Base-by-base conservation (phyloP, 2,329 filamentous ascomycete genomes). In the Aureobasidium zeae region DNA sequence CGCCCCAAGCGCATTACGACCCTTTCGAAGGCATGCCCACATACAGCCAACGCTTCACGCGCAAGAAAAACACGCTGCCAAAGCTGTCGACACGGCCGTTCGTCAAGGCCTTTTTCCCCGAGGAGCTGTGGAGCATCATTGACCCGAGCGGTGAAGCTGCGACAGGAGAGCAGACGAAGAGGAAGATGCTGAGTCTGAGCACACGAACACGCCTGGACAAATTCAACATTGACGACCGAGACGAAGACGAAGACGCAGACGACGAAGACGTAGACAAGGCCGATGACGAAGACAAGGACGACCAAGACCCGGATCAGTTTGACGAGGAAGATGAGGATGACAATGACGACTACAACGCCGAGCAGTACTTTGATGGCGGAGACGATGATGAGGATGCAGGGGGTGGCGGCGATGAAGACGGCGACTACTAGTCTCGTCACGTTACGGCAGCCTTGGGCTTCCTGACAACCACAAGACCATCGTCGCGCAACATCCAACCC, bases 401-500 rank as follows among this genome's bases (percentile, higher is more conserved):
- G 25, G 63, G 66, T 5, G 74, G 70, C 43, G 71, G 69, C 36
- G 71, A 61, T 20, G 57, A 59, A 38, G 62, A 65, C 29, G 44
- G 48, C 30, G 44, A 45, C 22, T 32, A 39, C 8, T 39, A 29
- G 11, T 39, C 19, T 29, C 20, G 5, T 13, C 20, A 25, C 22
- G 15, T 28, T n/a, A 25, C 12, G 12, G 2, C 22, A 25, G 3
- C 45, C 31, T 43, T 42, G 2, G 45, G 36, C n/a, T 38, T 41
- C 37, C 45, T 31, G 12, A 47, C 31, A 20, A 37, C 24, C 10
- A 47, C 37, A 4, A 26, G 30, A 31, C 75, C 80, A 38, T 54
- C 53, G 19, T 67, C 66, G 29, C 85, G 79, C 54, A 85, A 67
- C 56, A 87, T 77, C 91, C 91, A 98, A 0, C 87, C 87, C 1